Percentiles rank a stretch among this genome's conserved stretches.
phyloP scores from a whole-genome alignment of 2,329 filamentous ascomycete species.

The Fusarium nygamai region DNA sequence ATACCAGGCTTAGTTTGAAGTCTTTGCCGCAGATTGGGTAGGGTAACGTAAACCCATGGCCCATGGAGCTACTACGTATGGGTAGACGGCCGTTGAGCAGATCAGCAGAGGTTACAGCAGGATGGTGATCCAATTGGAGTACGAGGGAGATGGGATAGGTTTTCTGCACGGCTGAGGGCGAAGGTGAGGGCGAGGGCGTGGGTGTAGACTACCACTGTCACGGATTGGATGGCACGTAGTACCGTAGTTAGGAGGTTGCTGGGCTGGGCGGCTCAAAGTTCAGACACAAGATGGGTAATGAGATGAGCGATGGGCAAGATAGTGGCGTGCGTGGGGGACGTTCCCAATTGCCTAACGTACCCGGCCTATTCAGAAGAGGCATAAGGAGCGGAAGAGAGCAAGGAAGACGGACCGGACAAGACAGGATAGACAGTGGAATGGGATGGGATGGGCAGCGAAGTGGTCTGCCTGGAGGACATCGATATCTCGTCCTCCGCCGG shows the following conservation, averaged over 20 bases:
- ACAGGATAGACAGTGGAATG: constrained; percentile 3
- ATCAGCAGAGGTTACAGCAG: constrained; percentile 38
- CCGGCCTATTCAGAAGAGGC: constrained; percentile 17
- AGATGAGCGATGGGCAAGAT: constrained; percentile 30
- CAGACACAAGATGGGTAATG: constrained; percentile 25
- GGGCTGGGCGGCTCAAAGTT: constrained; percentile 24
- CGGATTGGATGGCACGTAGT: constrained; percentile 18
- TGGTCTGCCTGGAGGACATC: constrained; percentile 27
- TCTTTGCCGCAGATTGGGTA: constrained; percentile 27
- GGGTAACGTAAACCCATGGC: constrained; percentile 15
- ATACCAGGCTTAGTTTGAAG: constrained; percentile 18
- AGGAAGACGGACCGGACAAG: constrained; percentile 35
- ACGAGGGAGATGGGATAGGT: background rate
- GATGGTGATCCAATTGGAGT: constrained; percentile 17
- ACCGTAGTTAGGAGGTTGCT: background rate
- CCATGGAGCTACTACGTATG: constrained; percentile 27
- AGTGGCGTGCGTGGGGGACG: constrained; percentile 42
- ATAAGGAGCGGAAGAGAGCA: constrained; percentile 12
- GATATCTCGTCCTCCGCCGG: constrained; percentile 1
- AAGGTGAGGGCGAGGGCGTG: constrained; percentile 38
- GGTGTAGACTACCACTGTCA: constrained; percentile 22
- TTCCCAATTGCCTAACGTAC: background rate
- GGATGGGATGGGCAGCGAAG: constrained; percentile 22
- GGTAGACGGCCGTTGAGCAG: constrained; percentile 33
- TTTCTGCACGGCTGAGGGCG: constrained; percentile 25